Evolutionary conservation across 257 asterid species (phyloP), one percentile per base, ranked within the genome.

Genomic region (Nyctanthes arbortristis): DNA sequence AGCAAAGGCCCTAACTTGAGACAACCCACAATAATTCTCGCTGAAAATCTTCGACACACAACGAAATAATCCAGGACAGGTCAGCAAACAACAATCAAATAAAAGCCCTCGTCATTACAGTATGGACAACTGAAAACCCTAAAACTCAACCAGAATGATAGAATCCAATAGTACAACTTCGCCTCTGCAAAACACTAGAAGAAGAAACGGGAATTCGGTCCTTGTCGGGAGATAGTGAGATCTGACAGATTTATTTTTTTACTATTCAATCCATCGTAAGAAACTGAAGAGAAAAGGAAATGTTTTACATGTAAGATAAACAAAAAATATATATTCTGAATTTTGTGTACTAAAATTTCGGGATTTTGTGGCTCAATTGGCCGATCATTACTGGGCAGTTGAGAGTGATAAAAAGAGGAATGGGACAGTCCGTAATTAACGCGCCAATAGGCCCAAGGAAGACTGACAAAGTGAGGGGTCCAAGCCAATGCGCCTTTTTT

Each of bases 381-480:
- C n/a, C n/a, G n/a, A n/a, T n/a, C n/a, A n/a, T n/a, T n/a, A n/a
- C n/a, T n/a, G n/a, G n/a, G n/a, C n/a, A n/a, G n/a, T n/a, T n/a
- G n/a, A n/a, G n/a, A n/a, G n/a, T n/a, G n/a, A n/a, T n/a, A n/a
- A n/a, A n/a, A n/a, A n/a, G n/a, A n/a, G n/a, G n/a, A n/a, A n/a
- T n/a, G n/a, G n/a, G n/a, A n/a, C n/a, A n/a, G n/a, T n/a, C n/a
- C n/a, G n/a, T n/a, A n/a, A n/a, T n/a, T n/a, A n/a, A n/a, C n/a
- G n/a, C n/a, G n/a, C n/a, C n/a, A n/a, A n/a, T n/a, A n/a, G n/a
- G n/a, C n/a, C n/a, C n/a, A n/a, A n/a, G n/a, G n/a, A n/a, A 13
- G n/a, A 34, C 20, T 30, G 71, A 40, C 58, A 28, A 66, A 28
- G 52, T 31, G 52, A 57, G 56, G 71, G 20, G 2, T 61, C 66